These are phyloP conservation scores for Melampsora larici-populina DNA, from an alignment of 1,284 basidiomycete species.

Conservation along the genomic window DNA sequence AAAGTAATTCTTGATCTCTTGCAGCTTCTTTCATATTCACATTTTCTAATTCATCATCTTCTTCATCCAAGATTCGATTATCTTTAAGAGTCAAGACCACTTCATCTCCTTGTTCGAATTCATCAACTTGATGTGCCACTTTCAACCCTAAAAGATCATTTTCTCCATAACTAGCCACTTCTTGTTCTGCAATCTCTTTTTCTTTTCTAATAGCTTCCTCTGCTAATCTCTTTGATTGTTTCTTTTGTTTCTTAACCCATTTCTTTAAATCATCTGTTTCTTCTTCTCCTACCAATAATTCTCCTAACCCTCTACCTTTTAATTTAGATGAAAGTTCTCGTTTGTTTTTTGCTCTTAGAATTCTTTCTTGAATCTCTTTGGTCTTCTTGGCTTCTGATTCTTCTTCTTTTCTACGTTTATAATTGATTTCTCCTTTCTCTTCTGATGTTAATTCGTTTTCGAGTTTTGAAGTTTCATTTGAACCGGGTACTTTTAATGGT, in stretches of 20 bases:
- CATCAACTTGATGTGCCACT: constrained; percentile 90
- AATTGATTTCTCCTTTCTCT: constrained; percentile 74
- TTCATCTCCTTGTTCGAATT: constrained; percentile 72
- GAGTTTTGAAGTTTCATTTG: constrained; percentile 57
- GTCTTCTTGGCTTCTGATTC: constrained; percentile 56
- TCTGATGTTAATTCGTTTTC: constrained; percentile 49
- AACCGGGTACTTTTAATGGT: constrained; percentile 75
- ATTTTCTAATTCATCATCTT: constrained; percentile 53
- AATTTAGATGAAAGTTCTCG: constrained; percentile 84
- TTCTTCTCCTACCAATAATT: constrained; percentile 60
- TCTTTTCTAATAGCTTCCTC: constrained; percentile 73
- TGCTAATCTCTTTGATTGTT: too few species aligned
- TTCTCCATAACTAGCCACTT: constrained; percentile 59
- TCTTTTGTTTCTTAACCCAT: constrained; percentile 86
- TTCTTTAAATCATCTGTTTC: constrained; percentile 67
- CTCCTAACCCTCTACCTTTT: constrained; percentile 83
- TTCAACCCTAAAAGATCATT: constrained; percentile 83
- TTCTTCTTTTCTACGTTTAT: constrained; percentile 66
- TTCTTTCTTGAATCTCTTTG: constrained; percentile 3
- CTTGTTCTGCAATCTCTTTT: constrained; percentile 73
- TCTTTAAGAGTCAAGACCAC: constrained; percentile 95
- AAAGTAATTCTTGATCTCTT: constrained; percentile 69
- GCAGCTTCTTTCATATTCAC: constrained; percentile 56
- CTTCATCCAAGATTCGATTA: constrained; percentile 83
- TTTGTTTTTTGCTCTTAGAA: constrained; percentile 75